Evolutionary conservation across 306 rosid genomes (phyloP), one percentile per base, ranked within the genome.

Genomic region (Sesbania bispinosa): DNA sequence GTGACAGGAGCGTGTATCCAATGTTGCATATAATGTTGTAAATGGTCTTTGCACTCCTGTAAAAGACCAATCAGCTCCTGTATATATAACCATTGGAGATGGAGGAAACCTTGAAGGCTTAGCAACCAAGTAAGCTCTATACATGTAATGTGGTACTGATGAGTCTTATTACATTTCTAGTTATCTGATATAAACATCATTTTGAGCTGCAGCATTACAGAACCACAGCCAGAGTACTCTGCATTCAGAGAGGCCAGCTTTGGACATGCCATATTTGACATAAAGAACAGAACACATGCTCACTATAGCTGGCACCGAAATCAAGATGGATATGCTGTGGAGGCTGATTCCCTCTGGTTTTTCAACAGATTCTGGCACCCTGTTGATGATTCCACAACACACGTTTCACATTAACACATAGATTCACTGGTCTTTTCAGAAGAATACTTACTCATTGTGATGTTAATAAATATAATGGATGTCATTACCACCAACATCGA

Each of bases 81-180:
- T 93, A 6, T 93, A 93, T 79, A 83, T 93, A 65, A 93, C 89
- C 60, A 85, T 90, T 29, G 98, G 98, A 9, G 98, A 93, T 69
- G 97, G 98, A 71, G 97, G 98, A 24, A 93, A 93, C 74, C 38
- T 80, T 57, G 97, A 93, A 87, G 98, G 94, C 84, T 86, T 90
- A 62, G 93, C 92, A 48, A 84, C 69, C 82, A 89, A 85, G 97
- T 93, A 85, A 80, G 89, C 50, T 77, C 73, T 16, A 8, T 29
- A 11, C 60, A 63, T 29, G 4, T 3, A 6, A 57, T 54, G 14
- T 24, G n/a, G n/a, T n/a, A n/a, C n/a, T n/a, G 38, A 54, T 13
- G 4, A 30, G 33, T 53, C 5, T 36, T 62, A 15, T 10, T 47
- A 19, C n/a, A 11, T 11, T 20, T 30, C 20, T 55, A 14, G 7